A percentile compares a stretch with the other conserved stretches of the same genome.
Conservation (phyloP, 2,329 filamentous ascomycete genomes). For the Xylaria sp. region DNA sequence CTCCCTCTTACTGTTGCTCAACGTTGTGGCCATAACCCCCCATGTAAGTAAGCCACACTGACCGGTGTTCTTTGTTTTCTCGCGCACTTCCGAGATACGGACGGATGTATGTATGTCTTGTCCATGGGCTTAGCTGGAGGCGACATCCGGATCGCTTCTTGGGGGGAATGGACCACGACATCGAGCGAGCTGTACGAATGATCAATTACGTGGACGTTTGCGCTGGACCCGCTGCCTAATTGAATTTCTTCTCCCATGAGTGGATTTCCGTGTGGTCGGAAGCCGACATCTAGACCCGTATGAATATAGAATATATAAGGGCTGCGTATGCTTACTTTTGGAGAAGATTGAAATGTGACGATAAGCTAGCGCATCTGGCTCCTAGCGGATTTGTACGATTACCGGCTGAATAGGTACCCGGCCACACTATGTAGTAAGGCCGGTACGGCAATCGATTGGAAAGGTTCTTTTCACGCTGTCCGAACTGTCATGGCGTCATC, state of each 20-base stretch:
- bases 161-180: slow-evolving; percentile 9
- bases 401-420: slow-evolving; percentile 29
- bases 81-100: slow-evolving; percentile 25
- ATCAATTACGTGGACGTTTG: slow-evolving; percentile 27
- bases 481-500: slow-evolving; percentile 2
- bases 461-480: slow-evolving; percentile 13
- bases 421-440: not conserved
- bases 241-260: slow-evolving; percentile 8
- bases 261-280: slow-evolving; percentile 9
- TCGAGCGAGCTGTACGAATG: slow-evolving; percentile 13
- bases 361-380: slow-evolving; percentile 3
- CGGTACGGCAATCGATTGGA: not conserved
- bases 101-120: slow-evolving; percentile 1
- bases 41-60: slow-evolving; percentile 31
- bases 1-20: not conserved
- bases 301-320: slow-evolving; percentile 1
- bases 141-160: slow-evolving; percentile 3
- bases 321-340: slow-evolving; percentile 19
- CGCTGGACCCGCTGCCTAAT: slow-evolving; percentile 11
- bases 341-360: slow-evolving; percentile 8
- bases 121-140: not conserved
- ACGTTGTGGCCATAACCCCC: not conserved
- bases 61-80: slow-evolving; percentile 1
- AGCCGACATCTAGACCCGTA: slow-evolving; percentile 7
- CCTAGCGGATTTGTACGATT: slow-evolving; percentile 11